Evolutionary conservation across 2,329 filamentous ascomycete genomes (phyloP), one percentile per base, ranked within the genome.

Genomic region (Gliomastix tumulicola): DNA sequence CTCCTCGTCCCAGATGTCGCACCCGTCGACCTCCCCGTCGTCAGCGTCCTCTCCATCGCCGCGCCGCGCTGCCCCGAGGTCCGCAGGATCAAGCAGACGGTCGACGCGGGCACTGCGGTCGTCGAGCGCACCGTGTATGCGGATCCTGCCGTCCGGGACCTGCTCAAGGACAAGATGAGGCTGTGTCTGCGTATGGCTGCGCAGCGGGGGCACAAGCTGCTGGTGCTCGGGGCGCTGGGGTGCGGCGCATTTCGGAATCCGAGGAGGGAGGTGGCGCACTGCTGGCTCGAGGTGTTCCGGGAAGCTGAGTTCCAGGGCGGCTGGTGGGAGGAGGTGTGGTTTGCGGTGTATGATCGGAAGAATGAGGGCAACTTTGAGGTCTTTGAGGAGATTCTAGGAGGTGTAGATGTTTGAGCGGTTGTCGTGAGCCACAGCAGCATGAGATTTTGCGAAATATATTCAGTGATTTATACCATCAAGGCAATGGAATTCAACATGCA

Each of bases 171-270:
- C 31, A 84, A 83, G 54, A 83, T 85, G 64, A 61, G 78, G 17
- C 50, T 80, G 15, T 65, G 69, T 15, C 55, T 85, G 35, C 65
- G 80, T 5, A 69, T 79, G 38, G 76, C 79, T 3, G 79, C 69
- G n/a, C 51, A 51, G 5, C 63, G 72, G 20, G 65, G 65, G 2
- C 78, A 84, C 47, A 62, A 68, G 17, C 63, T 69, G 44, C 56
- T 87, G 8, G 74, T 87, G 6, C 63, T 88, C 2, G 82, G 82
- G 0, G 81, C 82, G 0, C 50, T 87, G 34, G 82, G 82, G 0
- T 87, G 82, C 46, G 82, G 82, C 4, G 79, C 72, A 1, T 84
- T 83, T 51, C 47, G 46, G 1, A 83, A 85, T 50, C 82, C 82
- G 8, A 65, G 66, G 0, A 56, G 61, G 21, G 76, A 78, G 42